Percentiles rank a stretch among this genome's conserved stretches.
phyloP scores from a whole-genome alignment of 495 filamentous ascomycete species.

The Talaromyces ruber region DNA sequence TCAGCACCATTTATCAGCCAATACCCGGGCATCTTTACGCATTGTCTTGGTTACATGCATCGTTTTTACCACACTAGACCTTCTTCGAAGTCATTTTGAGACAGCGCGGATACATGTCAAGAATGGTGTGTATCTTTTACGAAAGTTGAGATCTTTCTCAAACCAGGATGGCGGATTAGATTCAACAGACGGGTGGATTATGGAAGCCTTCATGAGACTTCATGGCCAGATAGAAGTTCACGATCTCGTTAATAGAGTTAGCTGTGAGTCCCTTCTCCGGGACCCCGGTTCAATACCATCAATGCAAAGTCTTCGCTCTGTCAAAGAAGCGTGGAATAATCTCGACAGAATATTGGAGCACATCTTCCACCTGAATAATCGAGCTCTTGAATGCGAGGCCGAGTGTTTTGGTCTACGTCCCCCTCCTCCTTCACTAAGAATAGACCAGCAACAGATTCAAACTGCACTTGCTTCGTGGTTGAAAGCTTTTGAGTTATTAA shows the following conservation, averaged over 20 bases:
- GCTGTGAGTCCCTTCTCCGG: background rate
- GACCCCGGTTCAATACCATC: background rate
- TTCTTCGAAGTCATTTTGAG: conserved; percentile 13
- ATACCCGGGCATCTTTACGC: conserved; percentile 6
- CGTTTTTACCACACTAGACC: conserved; percentile 22
- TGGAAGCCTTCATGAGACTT: background rate
- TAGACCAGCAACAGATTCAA: background rate
- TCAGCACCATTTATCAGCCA: conserved; percentile 6
- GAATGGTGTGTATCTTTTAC: conserved; percentile 7
- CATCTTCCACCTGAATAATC: background rate
- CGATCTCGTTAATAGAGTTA: background rate
- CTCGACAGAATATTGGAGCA: background rate
- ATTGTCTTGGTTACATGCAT: conserved; percentile 17
- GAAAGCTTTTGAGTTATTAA: background rate
- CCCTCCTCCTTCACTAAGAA: background rate
- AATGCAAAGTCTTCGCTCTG: background rate
- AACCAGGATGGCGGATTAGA: background rate
- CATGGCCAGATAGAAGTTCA: conserved; percentile 1
- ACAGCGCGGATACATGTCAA: conserved; percentile 16
- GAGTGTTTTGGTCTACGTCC: background rate
- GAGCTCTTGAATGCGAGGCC: background rate
- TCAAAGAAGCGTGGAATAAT: background rate
- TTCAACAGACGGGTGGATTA: background rate
- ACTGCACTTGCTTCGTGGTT: background rate
- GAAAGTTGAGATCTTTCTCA: background rate